A percentile compares a stretch with the other conserved stretches of the same genome.
Evolutionary conservation across 441 rosid species (phyloP).

Genomic region (Cnidoscolus chayamansa): DNA sequence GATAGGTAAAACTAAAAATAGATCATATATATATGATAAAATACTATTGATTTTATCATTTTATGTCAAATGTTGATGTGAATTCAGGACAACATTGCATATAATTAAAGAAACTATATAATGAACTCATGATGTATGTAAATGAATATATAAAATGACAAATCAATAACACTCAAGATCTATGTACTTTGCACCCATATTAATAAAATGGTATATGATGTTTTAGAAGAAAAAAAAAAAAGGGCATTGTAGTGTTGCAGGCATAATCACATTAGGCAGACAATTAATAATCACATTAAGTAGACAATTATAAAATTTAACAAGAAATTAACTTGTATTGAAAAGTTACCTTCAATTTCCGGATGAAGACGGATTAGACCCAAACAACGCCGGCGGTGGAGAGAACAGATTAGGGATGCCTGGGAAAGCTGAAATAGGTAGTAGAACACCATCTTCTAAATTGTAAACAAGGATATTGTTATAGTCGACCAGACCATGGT

Average conservation of each 20-base stretch:
- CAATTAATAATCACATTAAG: not conserved
- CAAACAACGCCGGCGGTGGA: not conserved
- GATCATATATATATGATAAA: no score
- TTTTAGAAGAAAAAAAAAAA: no score
- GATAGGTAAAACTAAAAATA: no score
- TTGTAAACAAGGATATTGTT: not conserved
- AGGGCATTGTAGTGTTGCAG: not conserved
- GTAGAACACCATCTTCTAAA: not conserved
- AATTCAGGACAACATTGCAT: no score
- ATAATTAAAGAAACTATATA: no score
- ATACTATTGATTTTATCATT: no score
- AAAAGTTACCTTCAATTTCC: not conserved
- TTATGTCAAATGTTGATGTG: no score
- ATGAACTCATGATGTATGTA: no score
- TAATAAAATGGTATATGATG: no score
- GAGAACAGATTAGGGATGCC: not conserved
- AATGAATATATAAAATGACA: no score
- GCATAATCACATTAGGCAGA: not conserved
- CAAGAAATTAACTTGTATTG: not conserved
- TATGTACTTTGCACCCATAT: not conserved
- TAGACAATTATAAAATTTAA: not conserved
- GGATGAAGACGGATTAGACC: not conserved
- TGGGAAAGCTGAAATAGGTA: not conserved
- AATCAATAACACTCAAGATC: no score
- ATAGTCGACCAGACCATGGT: not conserved